A percentile compares a stretch with the other conserved stretches of the same genome.
Conservation (phyloP, 768 basidiomycete species). For the Kwoniella sp. region DNA sequence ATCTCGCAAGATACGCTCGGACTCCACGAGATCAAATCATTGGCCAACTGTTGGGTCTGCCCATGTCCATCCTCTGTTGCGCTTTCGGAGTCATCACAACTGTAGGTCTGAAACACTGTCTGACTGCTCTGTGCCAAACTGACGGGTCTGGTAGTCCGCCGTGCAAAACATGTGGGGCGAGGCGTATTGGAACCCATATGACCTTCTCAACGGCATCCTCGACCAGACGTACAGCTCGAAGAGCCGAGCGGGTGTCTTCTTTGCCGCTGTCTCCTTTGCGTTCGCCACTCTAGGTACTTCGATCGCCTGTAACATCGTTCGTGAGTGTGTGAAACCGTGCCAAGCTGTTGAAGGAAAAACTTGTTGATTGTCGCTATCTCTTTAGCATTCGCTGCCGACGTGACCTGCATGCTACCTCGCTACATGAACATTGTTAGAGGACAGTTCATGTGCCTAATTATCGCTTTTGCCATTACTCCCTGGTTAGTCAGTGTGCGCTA, state of each 20-base stretch:
- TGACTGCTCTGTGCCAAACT: no score
- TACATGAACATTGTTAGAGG: conserved; percentile 38
- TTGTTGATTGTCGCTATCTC: not conserved
- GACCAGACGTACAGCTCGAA: conserved; percentile 24
- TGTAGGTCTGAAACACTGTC: conserved; percentile 14
- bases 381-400: conserved; percentile 34
- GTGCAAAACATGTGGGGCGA: conserved; percentile 35
- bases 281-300: conserved; percentile 30
- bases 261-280: conserved; percentile 25
- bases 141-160: conserved; percentile 23
- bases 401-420: conserved; percentile 32
- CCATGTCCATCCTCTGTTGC: conserved; percentile 24
- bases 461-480: conserved; percentile 33
- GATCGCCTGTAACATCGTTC: conserved; percentile 36
- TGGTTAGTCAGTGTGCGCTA: conserved; percentile 29
- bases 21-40: conserved; percentile 15
- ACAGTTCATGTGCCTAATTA: conserved; percentile 28
- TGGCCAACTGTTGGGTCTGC: conserved; percentile 23
- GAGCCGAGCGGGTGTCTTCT: conserved; percentile 29
- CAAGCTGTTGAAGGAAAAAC: not conserved
- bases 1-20: conserved; percentile 26
- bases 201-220: conserved; percentile 34
- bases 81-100: conserved; percentile 37
- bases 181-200: conserved; percentile 38
- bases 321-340: conserved; percentile 6